A percentile compares a stretch with the other conserved stretches of the same genome.
phyloP scores from a whole-genome alignment of 1,284 basidiomycete species.

The Apiotrichum montevideense region DNA sequence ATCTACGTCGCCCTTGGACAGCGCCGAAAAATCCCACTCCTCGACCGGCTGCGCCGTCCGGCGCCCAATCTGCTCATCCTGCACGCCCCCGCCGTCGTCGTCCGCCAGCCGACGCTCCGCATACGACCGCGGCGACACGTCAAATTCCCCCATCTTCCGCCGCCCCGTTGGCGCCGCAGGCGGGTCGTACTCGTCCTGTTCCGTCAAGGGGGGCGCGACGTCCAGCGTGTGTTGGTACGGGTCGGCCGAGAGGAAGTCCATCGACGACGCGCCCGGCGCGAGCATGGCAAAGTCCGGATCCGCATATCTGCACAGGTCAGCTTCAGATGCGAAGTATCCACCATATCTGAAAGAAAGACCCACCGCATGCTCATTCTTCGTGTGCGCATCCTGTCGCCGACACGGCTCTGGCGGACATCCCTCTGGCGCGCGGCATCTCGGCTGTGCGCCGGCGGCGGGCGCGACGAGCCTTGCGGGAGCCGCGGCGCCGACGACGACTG shows the following conservation, averaged over 20 bases:
- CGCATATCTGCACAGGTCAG: constrained; percentile 26
- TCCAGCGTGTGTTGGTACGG: constrained; percentile 30
- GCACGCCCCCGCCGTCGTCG: constrained; percentile 7
- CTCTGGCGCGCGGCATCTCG: not conserved
- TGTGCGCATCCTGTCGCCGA: constrained; percentile 90
- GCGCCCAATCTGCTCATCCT: constrained; percentile 30
- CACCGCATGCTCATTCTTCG: constrained; percentile 75
- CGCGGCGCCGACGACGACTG: not conserved
- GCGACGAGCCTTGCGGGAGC: not conserved
- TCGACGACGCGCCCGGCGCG: not conserved
- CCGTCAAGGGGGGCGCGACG: constrained; percentile 14
- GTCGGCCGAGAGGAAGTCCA: constrained; percentile 26
- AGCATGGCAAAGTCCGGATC: constrained; percentile 32
- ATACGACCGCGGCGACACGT: constrained; percentile 4
- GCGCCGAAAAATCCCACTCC: constrained; percentile 56
- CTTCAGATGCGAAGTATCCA: not conserved
- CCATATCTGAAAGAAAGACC: constrained; percentile 48
- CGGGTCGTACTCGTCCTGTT: constrained; percentile 21
- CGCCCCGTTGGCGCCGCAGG: not conserved
- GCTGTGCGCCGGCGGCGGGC: not conserved
- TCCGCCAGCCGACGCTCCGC: constrained; percentile 14
- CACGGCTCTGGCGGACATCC: constrained; percentile 56
- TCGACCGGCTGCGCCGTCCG: constrained; percentile 36
- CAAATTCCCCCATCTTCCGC: not conserved
- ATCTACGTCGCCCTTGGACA: constrained; percentile 71